These are phyloP conservation scores for Neurospora sp. DNA, from an alignment of 495 filamentous ascomycete genomes.

Conservation along the genomic window DNA sequence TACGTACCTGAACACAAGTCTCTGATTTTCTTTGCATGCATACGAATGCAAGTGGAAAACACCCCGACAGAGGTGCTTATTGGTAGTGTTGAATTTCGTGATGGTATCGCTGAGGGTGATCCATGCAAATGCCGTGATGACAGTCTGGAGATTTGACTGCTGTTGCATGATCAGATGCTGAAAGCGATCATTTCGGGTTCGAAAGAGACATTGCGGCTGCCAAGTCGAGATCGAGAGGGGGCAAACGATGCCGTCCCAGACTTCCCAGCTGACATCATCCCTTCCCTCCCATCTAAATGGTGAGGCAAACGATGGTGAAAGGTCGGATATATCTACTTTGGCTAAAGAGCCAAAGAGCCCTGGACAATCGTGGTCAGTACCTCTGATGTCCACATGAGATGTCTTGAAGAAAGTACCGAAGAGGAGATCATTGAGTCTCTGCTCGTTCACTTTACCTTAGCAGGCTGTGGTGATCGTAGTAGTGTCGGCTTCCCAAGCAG, in stretches of 20 bases:
- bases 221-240: not conserved
- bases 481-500: not conserved
- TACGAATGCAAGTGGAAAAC: not conserved
- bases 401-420: not conserved
- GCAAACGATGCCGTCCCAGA: not conserved
- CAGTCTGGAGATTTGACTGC: not conserved
- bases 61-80: not conserved
- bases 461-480: not conserved
- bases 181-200: not conserved
- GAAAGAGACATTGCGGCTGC: not conserved
- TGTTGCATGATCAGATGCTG: not conserved
- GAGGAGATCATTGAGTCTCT: not conserved
- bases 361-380: not conserved
- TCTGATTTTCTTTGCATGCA: not conserved
- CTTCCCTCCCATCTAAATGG: not conserved
- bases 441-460: not conserved
- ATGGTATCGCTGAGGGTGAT: not conserved
- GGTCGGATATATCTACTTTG: not conserved
- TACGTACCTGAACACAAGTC: not conserved
- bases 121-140: not conserved
- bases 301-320: not conserved
- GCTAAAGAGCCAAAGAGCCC: not conserved
- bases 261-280: not conserved
- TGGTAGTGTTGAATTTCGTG: not conserved
- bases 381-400: not conserved